Evolutionary conservation across 2,329 filamentous ascomycete genomes (phyloP).

Genomic region (Didymella exigua): DNA sequence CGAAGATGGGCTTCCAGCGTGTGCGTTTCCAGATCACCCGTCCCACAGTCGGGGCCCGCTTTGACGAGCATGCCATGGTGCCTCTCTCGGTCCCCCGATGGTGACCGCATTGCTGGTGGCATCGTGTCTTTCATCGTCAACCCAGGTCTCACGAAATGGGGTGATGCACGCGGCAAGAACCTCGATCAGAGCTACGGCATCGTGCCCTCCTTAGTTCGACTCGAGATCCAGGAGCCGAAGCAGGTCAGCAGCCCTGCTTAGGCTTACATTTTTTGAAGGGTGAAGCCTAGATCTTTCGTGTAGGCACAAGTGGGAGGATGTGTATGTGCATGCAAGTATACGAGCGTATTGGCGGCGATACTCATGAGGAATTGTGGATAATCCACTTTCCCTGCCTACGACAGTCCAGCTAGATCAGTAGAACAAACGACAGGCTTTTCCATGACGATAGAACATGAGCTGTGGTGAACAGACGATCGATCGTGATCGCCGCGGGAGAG

Average conservation of each 20-base stretch:
- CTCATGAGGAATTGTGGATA: too few relatives aligned
- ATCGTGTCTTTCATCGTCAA: conserved; percentile 23
- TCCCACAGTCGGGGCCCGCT: conserved; percentile 12
- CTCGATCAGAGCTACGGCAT: conserved; percentile 26
- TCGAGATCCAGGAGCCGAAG: conserved; percentile 2
- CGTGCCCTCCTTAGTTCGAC: conserved; percentile 12
- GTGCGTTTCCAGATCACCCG: conserved; percentile 27
- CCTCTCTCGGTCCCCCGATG: conserved; percentile 11
- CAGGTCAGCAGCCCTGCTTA: too few relatives aligned
- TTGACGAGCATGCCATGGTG: not conserved
- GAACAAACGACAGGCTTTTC: too few relatives aligned
- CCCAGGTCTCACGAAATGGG: conserved; percentile 35
- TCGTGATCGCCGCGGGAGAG: conserved; percentile 20
- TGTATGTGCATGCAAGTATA: too few relatives aligned
- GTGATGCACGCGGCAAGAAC: conserved; percentile 27
- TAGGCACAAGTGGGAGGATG: too few relatives aligned
- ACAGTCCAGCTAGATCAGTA: too few relatives aligned
- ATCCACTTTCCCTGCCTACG: too few relatives aligned
- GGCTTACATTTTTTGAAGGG: too few relatives aligned
- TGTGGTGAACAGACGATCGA: not conserved
- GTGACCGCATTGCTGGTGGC: conserved; percentile 15
- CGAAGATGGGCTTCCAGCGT: conserved; percentile 24
- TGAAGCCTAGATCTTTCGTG: too few relatives aligned
- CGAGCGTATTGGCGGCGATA: too few relatives aligned
- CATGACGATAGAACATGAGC: not conserved